Evolutionary conservation across 2,329 filamentous ascomycete genomes (phyloP).

Genomic region (Xylaria polymorpha): DNA sequence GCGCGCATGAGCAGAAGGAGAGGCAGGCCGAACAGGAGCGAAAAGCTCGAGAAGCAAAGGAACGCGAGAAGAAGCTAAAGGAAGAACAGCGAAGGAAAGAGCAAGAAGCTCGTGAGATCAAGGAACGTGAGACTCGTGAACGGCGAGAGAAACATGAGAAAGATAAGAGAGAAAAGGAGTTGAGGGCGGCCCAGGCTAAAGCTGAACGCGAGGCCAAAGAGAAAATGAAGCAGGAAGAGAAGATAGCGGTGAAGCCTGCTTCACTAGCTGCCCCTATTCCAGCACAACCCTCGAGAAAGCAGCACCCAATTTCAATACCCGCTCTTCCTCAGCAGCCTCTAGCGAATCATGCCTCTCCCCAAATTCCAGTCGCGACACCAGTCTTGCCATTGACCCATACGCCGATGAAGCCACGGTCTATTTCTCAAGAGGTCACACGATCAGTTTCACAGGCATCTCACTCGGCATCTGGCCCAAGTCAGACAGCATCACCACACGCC

Average conservation of each 20-base stretch:
- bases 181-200: constrained; percentile 55
- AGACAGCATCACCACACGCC: constrained; percentile 69
- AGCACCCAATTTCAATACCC: constrained; percentile 58
- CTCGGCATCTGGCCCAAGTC: constrained; percentile 65
- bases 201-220: constrained; percentile 61
- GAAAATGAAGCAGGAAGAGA: constrained; percentile 60
- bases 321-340: constrained; percentile 70
- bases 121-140: constrained; percentile 71
- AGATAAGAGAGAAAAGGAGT: constrained; percentile 70
- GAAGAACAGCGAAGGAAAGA: constrained; percentile 85
- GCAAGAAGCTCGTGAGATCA: constrained; percentile 78
- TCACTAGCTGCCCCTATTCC: constrained; percentile 54
- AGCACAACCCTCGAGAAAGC: constrained; percentile 58
- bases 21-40: constrained; percentile 86
- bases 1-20: constrained; percentile 85
- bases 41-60: constrained; percentile 82
- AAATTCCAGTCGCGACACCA: constrained; percentile 81
- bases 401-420: constrained; percentile 78
- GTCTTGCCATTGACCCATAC: constrained; percentile 84
- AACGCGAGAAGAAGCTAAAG: constrained; percentile 84
- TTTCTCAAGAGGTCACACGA: constrained; percentile 81
- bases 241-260: constrained; percentile 56
- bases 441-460: constrained; percentile 76
- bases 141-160: constrained; percentile 68
- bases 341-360: constrained; percentile 77